Evolutionary conservation across 2,329 filamentous ascomycete species (phyloP), one percentile per base, ranked within the genome.

Genomic region (Fusarium caatingaense): DNA sequence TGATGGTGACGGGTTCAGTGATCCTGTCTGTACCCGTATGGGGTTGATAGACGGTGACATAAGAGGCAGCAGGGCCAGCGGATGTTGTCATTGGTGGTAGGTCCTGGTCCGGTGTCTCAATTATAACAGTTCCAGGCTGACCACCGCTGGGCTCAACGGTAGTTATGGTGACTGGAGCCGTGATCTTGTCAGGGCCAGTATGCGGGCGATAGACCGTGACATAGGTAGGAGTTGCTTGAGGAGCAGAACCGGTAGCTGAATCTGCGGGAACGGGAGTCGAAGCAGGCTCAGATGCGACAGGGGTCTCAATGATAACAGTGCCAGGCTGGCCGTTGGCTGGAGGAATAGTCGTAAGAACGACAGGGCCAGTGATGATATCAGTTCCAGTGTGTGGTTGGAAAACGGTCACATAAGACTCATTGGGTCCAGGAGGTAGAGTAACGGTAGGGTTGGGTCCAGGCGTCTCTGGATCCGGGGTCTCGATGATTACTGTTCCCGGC

Each of bases 191-290:
- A 6, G 50, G 5, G 3, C 66, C 66, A 4, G 48, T 68, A 10
- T 69, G 67, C 32, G 66, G 56, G 5, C 56, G 66, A 42, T 70
- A 69, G 3, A 70, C 48, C 10, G 66, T 69, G 21, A 69, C 45
- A 23, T 69, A 69, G 7, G 60, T 59, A n/a, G 58, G 16, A 21
- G 62, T 49, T n/a, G 55, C 27, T 30, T 42, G 55, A 32, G 40
- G 37, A 25, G 44, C 44, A 15, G 32, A 18, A n/a, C n/a, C 42
- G 15, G 41, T 56, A 13, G 8, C 27, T 27, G 56, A 42, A 21
- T 49, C 56, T 18, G 23, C 55, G 32, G 60, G 34, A 23, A 56
- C 34, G 12, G 37, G 47, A 16, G 60, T 60, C 7, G 54, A 65
- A 3, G 47, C 9, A 32, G 34, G 37, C 21, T 45, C 42, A n/a